Conservation (phyloP, 1,284 basidiomycete species). For the Ganoderma lingzhi region DNA sequence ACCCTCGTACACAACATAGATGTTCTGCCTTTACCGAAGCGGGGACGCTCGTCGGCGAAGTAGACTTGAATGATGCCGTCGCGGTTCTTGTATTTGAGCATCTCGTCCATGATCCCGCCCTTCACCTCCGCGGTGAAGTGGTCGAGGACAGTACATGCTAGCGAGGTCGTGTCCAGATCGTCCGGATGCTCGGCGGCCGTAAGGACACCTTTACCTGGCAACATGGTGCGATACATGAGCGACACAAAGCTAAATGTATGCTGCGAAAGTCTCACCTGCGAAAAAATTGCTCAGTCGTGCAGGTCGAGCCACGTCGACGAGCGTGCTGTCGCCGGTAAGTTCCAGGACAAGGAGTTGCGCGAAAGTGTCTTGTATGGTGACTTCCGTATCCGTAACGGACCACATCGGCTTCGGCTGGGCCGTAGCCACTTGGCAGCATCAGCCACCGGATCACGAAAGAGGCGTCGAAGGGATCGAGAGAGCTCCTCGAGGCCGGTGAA, state of each 20-base stretch:
- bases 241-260: background rate
- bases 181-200: conserved; percentile 42
- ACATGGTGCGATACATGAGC: background rate
- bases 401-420: conserved; percentile 49
- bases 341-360: conserved; percentile 64
- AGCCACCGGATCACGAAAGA: conserved; percentile 52
- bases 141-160: conserved; percentile 12
- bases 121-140: conserved; percentile 1
- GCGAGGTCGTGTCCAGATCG: conserved; percentile 49
- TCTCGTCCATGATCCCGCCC: conserved; percentile 23
- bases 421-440: conserved; percentile 51
- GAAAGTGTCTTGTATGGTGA: conserved; percentile 57
- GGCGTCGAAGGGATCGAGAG: conserved; percentile 50
- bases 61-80: conserved; percentile 26
- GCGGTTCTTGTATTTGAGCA: conserved; percentile 10
- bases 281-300: conserved; percentile 54
- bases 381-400: conserved; percentile 55
- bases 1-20: conserved; percentile 36
- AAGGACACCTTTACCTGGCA: background rate
- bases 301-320: conserved; percentile 54
- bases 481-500: conserved; percentile 51
- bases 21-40: conserved; percentile 48
- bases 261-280: conserved; percentile 9
- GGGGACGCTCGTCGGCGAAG: conserved; percentile 19
- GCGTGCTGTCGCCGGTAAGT: conserved; percentile 48